phyloP scores from a whole-genome alignment of 495 filamentous ascomycete genomes.

The Podospora conica region DNA sequence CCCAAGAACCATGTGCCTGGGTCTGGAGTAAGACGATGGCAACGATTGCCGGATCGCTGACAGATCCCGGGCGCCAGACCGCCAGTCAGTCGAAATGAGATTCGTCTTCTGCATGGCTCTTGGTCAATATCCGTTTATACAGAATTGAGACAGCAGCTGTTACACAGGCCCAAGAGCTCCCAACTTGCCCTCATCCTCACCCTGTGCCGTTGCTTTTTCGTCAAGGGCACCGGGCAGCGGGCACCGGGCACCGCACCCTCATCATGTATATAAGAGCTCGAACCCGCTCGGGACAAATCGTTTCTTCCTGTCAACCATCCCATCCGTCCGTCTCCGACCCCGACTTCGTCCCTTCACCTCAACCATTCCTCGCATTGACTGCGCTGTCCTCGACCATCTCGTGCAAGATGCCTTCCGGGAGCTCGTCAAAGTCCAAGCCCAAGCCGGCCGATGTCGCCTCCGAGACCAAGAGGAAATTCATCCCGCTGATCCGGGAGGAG shows the following conservation, averaged over 20 bases:
- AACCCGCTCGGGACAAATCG: not conserved
- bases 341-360: not conserved
- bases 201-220: not conserved
- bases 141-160: slow-evolving; percentile 1
- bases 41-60: slow-evolving; percentile 1
- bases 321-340: not conserved
- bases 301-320: not conserved
- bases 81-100: not conserved
- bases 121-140: slow-evolving; percentile 8
- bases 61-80: slow-evolving; percentile 5
- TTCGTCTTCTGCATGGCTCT: not conserved
- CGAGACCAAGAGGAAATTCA: slow-evolving; percentile 59
- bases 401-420: slow-evolving; percentile 45
- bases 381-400: not conserved
- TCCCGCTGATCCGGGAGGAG: slow-evolving; percentile 50
- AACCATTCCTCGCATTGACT: not conserved
- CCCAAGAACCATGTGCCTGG: slow-evolving; percentile 8
- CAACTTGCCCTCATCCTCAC: not conserved
- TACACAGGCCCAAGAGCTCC: not conserved
- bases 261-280: not conserved
- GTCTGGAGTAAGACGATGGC: slow-evolving; percentile 6
- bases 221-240: no score
- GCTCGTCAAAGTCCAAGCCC: slow-evolving; percentile 30
- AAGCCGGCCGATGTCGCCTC: slow-evolving; percentile 66
- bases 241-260: no score